phyloP scores from a whole-genome alignment of 2,329 filamentous ascomycete species.

The Epichloe amarillans region DNA sequence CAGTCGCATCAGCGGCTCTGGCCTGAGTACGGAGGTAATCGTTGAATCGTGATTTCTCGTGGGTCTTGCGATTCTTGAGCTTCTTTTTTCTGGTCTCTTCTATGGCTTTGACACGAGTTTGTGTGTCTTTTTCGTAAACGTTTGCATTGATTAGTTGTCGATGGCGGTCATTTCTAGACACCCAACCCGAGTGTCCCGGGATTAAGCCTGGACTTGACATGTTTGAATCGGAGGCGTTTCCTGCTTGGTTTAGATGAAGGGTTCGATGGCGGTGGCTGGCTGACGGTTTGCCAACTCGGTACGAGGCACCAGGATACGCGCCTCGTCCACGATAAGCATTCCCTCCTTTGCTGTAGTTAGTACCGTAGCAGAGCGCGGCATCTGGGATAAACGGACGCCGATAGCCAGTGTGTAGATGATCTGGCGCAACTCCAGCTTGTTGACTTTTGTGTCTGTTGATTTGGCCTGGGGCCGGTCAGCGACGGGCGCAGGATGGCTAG shows the following conservation, averaged over 20 bases:
- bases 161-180: conserved; percentile 62
- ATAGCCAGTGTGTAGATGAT: conserved; percentile 17
- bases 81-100: conserved; percentile 53
- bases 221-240: conserved; percentile 23
- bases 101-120: conserved; percentile 56
- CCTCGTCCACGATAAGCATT: conserved; percentile 9
- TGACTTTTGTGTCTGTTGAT: conserved; percentile 70
- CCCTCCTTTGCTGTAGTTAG: conserved; percentile 4
- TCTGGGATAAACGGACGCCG: conserved; percentile 20
- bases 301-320: conserved; percentile 22
- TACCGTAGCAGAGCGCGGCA: background rate
- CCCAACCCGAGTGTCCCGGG: conserved; percentile 33
- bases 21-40: conserved; percentile 20
- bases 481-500: background rate
- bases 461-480: conserved; percentile 41
- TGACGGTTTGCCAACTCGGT: conserved; percentile 22
- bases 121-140: conserved; percentile 61
- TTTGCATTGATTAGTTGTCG: conserved; percentile 72
- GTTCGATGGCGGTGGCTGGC: conserved; percentile 36
- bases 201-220: conserved; percentile 23
- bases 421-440: conserved; percentile 26
- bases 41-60: conserved; percentile 45
- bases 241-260: conserved; percentile 46
- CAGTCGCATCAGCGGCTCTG: conserved; percentile 7
- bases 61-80: conserved; percentile 36